These are phyloP conservation scores for Lobosporangium transversale DNA, from an alignment of 192 early-diverging fungal genomes.

Conservation along the genomic window DNA sequence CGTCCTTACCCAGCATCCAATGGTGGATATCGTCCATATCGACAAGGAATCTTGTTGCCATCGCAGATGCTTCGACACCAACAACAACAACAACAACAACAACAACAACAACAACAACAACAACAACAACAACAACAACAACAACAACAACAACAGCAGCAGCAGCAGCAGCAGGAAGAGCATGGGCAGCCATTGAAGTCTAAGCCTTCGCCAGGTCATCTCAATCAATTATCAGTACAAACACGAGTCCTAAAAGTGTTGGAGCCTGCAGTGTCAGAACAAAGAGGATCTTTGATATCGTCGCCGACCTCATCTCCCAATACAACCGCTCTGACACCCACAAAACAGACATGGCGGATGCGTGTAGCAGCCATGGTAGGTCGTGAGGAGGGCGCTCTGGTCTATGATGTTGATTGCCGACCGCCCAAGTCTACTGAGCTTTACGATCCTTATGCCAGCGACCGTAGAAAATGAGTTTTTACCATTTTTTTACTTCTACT, in stretches of 20 bases:
- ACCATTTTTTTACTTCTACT: background rate
- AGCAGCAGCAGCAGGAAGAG: conserved; percentile 3
- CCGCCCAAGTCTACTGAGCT: conserved; percentile 42
- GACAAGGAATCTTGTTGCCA: conserved; percentile 14
- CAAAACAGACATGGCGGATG: conserved; percentile 1
- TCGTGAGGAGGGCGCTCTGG: background rate
- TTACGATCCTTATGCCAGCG: conserved; percentile 30
- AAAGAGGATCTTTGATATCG: background rate
- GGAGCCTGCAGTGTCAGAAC: conserved; percentile 2
- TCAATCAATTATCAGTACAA: background rate
- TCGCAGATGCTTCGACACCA: conserved; percentile 9
- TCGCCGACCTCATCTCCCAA: conserved; percentile 7
- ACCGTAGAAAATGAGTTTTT: background rate
- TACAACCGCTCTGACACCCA: background rate
- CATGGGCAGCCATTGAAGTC: background rate
- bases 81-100: conserved; percentile 14
- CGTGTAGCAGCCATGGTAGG: background rate
- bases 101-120: background rate
- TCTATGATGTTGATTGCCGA: conserved; percentile 40
- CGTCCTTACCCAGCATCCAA: conserved; percentile 28
- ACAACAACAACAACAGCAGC: conserved; percentile 4
- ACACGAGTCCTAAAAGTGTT: too few relatives aligned
- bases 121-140: background rate
- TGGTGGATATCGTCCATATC: conserved; percentile 32
- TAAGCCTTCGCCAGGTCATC: background rate